Base-by-base conservation (phyloP, 2,329 filamentous ascomycete species). In the Balansia obtecta region DNA sequence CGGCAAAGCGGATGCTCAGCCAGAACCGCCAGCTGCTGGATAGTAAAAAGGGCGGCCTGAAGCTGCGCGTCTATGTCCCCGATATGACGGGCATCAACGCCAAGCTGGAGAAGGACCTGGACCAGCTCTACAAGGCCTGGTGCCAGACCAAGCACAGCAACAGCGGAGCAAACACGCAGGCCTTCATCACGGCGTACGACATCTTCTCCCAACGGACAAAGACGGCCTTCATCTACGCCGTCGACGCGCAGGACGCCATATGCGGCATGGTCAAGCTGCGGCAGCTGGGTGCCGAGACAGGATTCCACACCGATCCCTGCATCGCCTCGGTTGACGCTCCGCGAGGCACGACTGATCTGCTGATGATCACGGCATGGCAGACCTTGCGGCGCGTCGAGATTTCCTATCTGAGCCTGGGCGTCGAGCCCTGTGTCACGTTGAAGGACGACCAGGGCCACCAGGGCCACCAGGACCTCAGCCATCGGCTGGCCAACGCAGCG, bases 221-320 rank as follows among this genome's bases (percentile, higher is more conserved):
- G 13, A 57, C 54, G 1, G 40, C 56, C 18, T 55, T 55, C 20
- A 16, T 57, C 0, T 57, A 55, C 50, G 49, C 55, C 3, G 50
- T 40, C 8, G 54, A 53, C 38, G 40, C 42, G 5, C 43, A 56
- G 7, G 51, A 52, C 5, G 40, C 43, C 27, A 50, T 53, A 47
- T 56, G 55, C 27, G 56, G 56, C 8, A 51, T 57, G 16, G 56
- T 55, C 3, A 53, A 52, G n/a, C 49, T 58, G 27, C 50, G 56
- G 13, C 52, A 54, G 15, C 44, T 58, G 1, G 56, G 55, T 13
- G 56, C 53, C 16, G 51, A 56, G 39, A 52, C 52, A 2, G 56
- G 56, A 0, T 58, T 58, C 33, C 56, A 57, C 33, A 42, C 57
- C 7, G 56, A 58, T 16, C 56, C 56, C 3, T 58, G 56, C 49